A percentile compares a stretch with the other conserved stretches of the same genome.
phyloP scores from a whole-genome alignment of 2,329 filamentous ascomycete species.

The Xylaria hypoxylon region DNA sequence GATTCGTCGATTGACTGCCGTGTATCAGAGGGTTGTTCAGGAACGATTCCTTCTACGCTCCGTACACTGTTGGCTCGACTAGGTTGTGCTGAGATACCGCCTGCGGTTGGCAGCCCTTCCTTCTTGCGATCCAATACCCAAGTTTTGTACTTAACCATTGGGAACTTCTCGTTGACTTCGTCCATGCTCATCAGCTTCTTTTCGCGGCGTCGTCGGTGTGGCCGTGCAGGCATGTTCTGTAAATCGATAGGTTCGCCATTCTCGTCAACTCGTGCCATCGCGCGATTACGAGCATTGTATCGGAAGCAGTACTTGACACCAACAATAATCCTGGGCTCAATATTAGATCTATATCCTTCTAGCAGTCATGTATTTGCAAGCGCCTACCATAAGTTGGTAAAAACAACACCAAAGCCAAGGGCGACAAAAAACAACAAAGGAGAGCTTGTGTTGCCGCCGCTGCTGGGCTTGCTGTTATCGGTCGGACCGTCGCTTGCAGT shows the following conservation, averaged over 20 bases:
- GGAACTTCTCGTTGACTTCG: constrained; percentile 97
- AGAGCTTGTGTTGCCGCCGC: constrained; percentile 70
- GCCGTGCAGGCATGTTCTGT: constrained; percentile 80
- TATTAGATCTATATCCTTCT: constrained; percentile 34
- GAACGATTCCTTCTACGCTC: constrained; percentile 69
- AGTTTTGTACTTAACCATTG: constrained; percentile 93
- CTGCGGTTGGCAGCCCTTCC: constrained; percentile 84
- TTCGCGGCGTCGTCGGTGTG: constrained; percentile 87
- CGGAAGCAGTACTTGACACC: constrained; percentile 99
- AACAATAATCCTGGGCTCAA: constrained; percentile 86
- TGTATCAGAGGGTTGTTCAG: constrained; percentile 59
- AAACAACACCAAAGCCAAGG: constrained; percentile 95
- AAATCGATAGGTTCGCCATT: constrained; percentile 91
- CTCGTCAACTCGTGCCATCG: constrained; percentile 75
- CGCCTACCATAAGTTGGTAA: constrained; percentile 95
- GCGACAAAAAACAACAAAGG: constrained; percentile 93
- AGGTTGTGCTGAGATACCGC: constrained; percentile 80
- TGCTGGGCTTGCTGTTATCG: constrained; percentile 47
- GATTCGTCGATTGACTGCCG: constrained; percentile 58
- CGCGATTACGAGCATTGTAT: constrained; percentile 94
- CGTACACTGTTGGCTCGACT: constrained; percentile 81
- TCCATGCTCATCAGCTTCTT: constrained; percentile 99
- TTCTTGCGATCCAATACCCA: constrained; percentile 88
- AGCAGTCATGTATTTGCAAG: constrained; percentile 10
- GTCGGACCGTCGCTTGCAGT: constrained; percentile 38